A percentile compares a stretch with the other conserved stretches of the same genome.
Conservation (phyloP, 2,329 filamentous ascomycete genomes). For the Trichoderma cornu-damae region DNA sequence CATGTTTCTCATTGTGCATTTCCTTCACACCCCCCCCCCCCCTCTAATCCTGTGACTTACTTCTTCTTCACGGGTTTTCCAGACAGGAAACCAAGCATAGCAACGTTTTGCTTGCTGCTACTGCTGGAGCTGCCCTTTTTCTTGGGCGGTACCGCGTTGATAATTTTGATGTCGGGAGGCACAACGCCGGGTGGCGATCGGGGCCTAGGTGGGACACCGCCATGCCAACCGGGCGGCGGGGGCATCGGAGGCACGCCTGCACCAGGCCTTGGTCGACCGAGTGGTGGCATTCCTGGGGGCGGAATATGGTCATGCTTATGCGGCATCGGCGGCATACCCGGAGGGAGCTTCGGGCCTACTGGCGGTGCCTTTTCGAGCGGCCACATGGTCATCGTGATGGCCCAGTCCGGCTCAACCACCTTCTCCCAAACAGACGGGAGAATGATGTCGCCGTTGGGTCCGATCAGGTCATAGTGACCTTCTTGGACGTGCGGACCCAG, state of each 20-base stretch:
- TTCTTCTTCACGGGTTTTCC: conserved; percentile 25
- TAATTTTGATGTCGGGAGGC: conserved; percentile 18
- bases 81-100: conserved; percentile 23
- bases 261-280: conserved; percentile 16
- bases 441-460: conserved; percentile 76
- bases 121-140: conserved; percentile 19
- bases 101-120: conserved; percentile 20
- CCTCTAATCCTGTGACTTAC: conserved; percentile 22
- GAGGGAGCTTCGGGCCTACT: conserved; percentile 23
- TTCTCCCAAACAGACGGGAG: conserved; percentile 74
- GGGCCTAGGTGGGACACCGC: neutral
- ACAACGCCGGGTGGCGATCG: neutral
- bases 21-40: no score
- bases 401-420: conserved; percentile 66
- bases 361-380: conserved; percentile 45
- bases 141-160: conserved; percentile 20
- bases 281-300: conserved; percentile 16
- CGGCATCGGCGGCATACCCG: conserved; percentile 17
- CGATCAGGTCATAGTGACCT: conserved; percentile 75
- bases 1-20: neutral
- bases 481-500: conserved; percentile 71
- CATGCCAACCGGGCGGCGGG: conserved; percentile 21
- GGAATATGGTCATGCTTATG: conserved; percentile 8
- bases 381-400: conserved; percentile 55
- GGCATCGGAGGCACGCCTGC: conserved; percentile 2